These are phyloP conservation scores for Lactarius vividus DNA, from an alignment of 768 basidiomycete species.

Conservation along the genomic window DNA sequence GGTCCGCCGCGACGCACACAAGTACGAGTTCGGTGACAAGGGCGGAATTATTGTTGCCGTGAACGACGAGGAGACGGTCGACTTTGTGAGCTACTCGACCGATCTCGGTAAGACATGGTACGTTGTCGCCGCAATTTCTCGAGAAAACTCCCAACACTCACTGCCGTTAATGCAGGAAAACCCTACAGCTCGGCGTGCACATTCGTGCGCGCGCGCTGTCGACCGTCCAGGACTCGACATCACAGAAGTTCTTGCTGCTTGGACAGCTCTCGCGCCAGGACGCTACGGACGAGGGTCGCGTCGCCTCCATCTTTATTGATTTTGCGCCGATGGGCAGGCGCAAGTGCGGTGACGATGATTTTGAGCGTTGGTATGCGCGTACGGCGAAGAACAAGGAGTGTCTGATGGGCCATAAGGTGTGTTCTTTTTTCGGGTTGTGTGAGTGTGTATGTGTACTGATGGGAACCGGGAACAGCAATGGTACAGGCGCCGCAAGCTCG, in stretches of 20 bases:
- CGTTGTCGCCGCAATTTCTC: constrained; percentile 31
- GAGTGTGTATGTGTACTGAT: not conserved
- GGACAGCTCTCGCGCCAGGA: constrained; percentile 70
- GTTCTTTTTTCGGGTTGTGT: not conserved
- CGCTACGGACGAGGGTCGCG: constrained; percentile 51
- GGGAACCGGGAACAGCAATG: constrained; percentile 68
- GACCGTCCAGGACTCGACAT: constrained; percentile 92
- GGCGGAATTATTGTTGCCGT: constrained; percentile 78
- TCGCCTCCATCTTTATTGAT: constrained; percentile 78
- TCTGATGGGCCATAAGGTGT: constrained; percentile 91
- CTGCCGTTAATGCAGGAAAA: constrained; percentile 48
- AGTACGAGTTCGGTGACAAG: constrained; percentile 95
- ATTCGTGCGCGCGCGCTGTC: constrained; percentile 75
- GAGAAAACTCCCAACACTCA: not conserved
- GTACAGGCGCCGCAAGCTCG: constrained; percentile 80
- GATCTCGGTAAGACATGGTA: constrained; percentile 85
- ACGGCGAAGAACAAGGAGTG: constrained; percentile 63
- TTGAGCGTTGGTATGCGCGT: constrained; percentile 87
- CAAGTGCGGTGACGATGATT: constrained; percentile 70
- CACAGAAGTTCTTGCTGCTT: constrained; percentile 91
- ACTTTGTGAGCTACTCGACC: constrained; percentile 70
- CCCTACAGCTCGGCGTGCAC: constrained; percentile 64
- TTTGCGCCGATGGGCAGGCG: constrained; percentile 66
- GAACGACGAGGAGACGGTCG: constrained; percentile 79
- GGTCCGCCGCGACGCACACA: constrained; percentile 71